Percentiles rank a stretch among this genome's conserved stretches.
Evolutionary conservation across 495 filamentous ascomycete species (phyloP).

Genomic region (Aeminium ludgeri): DNA sequence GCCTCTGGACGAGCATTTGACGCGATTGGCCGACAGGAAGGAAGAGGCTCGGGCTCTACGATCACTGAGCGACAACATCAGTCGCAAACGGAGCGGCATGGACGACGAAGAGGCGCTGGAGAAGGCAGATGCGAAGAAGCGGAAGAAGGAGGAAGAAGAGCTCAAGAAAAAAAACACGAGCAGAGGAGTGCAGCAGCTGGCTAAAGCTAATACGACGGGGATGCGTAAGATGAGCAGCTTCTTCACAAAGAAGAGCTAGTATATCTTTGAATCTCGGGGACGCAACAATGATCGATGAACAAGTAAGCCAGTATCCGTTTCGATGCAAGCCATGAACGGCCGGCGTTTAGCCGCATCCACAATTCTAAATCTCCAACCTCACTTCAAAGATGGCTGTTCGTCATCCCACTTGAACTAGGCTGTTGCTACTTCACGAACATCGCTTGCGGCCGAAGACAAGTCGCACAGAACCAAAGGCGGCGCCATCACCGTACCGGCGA

Average conservation of each 20-base stretch:
- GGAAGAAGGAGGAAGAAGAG: conserved; percentile 58
- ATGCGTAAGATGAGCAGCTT: conserved; percentile 98
- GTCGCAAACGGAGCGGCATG: conserved; percentile 47
- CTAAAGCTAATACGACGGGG: conserved; percentile 73
- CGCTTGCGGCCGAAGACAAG: too few relatives aligned
- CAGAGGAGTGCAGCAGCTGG: conserved; percentile 55
- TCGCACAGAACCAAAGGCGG: too few relatives aligned
- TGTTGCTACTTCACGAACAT: too few relatives aligned
- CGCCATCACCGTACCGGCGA: too few relatives aligned
- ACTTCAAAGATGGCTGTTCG: too few relatives aligned
- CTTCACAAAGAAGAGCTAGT: conserved; percentile 57
- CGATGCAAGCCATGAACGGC: too few relatives aligned
- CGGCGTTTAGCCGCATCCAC: too few relatives aligned
- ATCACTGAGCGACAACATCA: conserved; percentile 48
- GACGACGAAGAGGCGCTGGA: conserved; percentile 49
- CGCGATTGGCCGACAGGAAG: conserved; percentile 43
- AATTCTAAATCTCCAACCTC: too few relatives aligned
- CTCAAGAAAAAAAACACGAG: conserved; percentile 56
- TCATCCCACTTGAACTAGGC: too few relatives aligned
- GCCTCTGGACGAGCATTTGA: conserved; percentile 49
- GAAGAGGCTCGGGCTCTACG: conserved; percentile 51
- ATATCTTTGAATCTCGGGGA: too few relatives aligned
- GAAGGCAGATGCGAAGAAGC: conserved; percentile 40
- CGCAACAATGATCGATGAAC: too few relatives aligned
- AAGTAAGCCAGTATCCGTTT: too few relatives aligned